phyloP scores from a whole-genome alignment of 1,139 yeast species.

The Hemisphaericaspora subhashii region DNA sequence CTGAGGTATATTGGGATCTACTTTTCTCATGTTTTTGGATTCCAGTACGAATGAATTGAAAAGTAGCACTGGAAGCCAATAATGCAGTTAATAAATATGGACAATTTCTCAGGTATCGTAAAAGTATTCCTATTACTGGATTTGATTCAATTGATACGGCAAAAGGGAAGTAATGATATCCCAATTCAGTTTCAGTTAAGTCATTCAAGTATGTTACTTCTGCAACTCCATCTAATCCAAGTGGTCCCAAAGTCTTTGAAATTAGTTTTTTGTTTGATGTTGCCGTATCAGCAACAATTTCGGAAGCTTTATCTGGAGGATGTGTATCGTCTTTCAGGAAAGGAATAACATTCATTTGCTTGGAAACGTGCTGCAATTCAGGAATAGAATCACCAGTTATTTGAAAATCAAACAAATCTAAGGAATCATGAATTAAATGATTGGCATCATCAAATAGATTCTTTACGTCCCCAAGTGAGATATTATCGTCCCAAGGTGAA shows the following conservation, averaged over 20 bases:
- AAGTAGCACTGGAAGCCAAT: slow-evolving; percentile 40
- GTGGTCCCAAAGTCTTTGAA: slow-evolving; percentile 24
- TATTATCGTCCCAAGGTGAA: slow-evolving; percentile 12
- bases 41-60: slow-evolving; percentile 36
- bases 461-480: slow-evolving; percentile 19
- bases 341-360: background rate
- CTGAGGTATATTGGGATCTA: slow-evolving; percentile 31
- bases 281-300: background rate
- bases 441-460: slow-evolving; percentile 51
- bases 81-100: slow-evolving; percentile 37
- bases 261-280: slow-evolving; percentile 23
- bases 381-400: background rate
- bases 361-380: background rate
- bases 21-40: slow-evolving; percentile 29
- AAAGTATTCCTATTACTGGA: slow-evolving; percentile 33
- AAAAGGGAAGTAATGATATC: slow-evolving; percentile 39
- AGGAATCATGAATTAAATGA: slow-evolving; percentile 45
- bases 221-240: slow-evolving; percentile 25
- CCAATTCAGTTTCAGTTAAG: slow-evolving; percentile 29
- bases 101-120: slow-evolving; percentile 35
- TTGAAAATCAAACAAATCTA: slow-evolving; percentile 17
- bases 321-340: background rate
- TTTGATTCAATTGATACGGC: slow-evolving; percentile 37
- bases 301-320: background rate
- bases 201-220: slow-evolving; percentile 33